Conservation (phyloP, 495 filamentous ascomycete genomes). For the Astrothelium macrocarpum region DNA sequence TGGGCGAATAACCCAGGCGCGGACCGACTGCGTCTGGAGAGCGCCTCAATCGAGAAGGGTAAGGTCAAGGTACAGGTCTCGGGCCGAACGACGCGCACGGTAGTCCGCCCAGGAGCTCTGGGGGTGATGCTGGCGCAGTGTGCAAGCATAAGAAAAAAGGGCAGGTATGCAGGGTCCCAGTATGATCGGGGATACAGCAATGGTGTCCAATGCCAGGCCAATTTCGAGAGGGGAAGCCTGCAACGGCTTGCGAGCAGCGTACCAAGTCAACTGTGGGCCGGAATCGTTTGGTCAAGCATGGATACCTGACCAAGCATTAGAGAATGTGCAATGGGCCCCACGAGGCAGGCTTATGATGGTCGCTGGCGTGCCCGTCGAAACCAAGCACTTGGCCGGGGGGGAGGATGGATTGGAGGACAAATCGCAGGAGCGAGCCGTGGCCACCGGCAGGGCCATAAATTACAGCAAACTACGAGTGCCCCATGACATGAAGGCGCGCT, state of each 20-base stretch:
- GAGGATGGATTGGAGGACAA: neutral
- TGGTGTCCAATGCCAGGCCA: slow-evolving; percentile 3
- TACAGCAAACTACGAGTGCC: neutral
- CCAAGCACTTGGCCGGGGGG: neutral
- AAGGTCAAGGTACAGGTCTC: slow-evolving; percentile 1
- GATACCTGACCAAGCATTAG: neutral
- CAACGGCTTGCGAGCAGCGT: neutral
- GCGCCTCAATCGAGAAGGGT: neutral
- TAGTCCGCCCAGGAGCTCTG: slow-evolving; percentile 1
- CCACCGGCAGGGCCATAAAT: neutral
- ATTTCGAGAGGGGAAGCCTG: slow-evolving; percentile 4
- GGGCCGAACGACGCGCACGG: slow-evolving; percentile 1
- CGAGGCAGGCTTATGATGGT: slow-evolving; percentile 1
- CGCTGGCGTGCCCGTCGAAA: neutral
- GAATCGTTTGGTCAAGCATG: neutral
- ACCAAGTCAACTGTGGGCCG: slow-evolving; percentile 2
- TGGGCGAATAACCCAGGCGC: neutral
- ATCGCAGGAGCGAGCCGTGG: neutral
- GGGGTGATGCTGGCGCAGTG: neutral
- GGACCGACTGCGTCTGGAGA: neutral
- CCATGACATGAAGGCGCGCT: neutral
- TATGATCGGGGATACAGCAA: neutral
- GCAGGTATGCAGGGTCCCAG: neutral
- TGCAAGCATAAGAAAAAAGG: neutral
- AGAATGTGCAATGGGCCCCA: neutral